Evolutionary conservation across 257 asterid species (phyloP), one percentile per base, ranked within the genome.

Genomic region (Orobanche coerulescens): DNA sequence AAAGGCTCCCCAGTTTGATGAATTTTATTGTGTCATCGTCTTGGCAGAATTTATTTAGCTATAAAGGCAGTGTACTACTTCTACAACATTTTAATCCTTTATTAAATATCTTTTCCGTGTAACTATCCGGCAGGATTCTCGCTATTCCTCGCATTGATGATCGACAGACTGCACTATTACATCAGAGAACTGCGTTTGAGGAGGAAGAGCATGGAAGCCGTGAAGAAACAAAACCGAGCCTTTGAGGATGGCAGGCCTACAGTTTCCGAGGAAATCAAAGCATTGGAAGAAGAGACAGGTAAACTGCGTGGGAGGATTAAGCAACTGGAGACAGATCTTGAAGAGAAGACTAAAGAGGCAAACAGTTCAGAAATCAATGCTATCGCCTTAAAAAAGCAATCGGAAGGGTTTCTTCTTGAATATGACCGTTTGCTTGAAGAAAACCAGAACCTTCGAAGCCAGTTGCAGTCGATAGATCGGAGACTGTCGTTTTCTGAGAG

Each of bases 321-420:
- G 70, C 64, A 76, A 68, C 75, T 90, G 40, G 96, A 84, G 73
- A 71, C 69, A 10, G 72, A 84, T 64, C 81, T 87, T 54, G 78
- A 66, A 61, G 85, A 66, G 24, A 87, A 79, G 82, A 66, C 64
- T 22, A 82, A 85, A 76, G 91, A 78, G 67, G 82, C 73, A 26
- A 52, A 71, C 67, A 58, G 73, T 71, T 81, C 96, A 23, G 94
- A 90, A 77, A 88, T 82, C 39, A 84, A 83, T 73, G 81, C 92
- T 31, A 13, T 66, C 65, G 97, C 97, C 33, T 53, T 90, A 54
- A 83, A 79, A 61, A 90, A 90, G 68, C 97, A 90, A 69, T 83
- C 97, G 2, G 96, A 90, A 61, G 97, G 94, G 3, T 85, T 90
- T 64, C 94, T 87, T 56, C 81, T 84, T 18, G 97, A 90, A 72